A percentile compares a stretch with the other conserved stretches of the same genome.
phyloP scores from a whole-genome alignment of 192 early-diverging fungal genomes.

The Mortierella hygrophila region DNA sequence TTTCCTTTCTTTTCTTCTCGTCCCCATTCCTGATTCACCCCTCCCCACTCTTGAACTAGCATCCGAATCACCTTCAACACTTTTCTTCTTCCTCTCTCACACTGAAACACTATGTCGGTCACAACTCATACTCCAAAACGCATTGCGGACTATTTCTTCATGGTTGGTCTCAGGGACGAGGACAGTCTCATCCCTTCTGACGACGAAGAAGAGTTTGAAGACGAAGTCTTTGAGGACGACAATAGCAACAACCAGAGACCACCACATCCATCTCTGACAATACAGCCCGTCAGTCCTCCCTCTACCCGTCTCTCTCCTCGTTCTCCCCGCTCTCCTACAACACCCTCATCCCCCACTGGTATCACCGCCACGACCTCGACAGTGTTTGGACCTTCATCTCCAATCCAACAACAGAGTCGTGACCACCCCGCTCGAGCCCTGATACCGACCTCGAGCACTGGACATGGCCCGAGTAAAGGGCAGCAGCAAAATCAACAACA shows the following conservation, averaged over 20 bases:
- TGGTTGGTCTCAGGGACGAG: slow-evolving; percentile 47
- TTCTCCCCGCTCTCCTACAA: not conserved
- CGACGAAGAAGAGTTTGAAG: not conserved
- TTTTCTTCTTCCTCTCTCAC: not conserved
- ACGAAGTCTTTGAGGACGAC: not conserved
- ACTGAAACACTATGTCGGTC: not conserved
- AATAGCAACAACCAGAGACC: not conserved
- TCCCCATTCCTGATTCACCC: not conserved
- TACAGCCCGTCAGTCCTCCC: not conserved
- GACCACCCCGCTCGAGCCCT: not conserved
- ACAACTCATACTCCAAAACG: slow-evolving; percentile 25
- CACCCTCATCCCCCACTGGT: too few relatives aligned
- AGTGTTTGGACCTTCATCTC: not conserved
- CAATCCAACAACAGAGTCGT: not conserved
- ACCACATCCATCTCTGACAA: not conserved
- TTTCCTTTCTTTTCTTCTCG: not conserved
- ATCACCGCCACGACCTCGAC: not conserved
- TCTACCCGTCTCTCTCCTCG: not conserved
- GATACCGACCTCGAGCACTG: not conserved
- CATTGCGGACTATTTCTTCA: slow-evolving; percentile 56
- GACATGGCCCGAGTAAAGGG: not conserved
- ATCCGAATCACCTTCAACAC: not conserved
- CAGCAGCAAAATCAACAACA: slow-evolving; percentile 21
- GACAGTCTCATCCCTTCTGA: not conserved
- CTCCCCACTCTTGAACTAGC: not conserved